Percentiles rank a stretch among this genome's conserved stretches.
These are phyloP conservation scores for Clonostachys chloroleuca DNA, from an alignment of 2,329 filamentous ascomycete genomes.

Conservation along the genomic window DNA sequence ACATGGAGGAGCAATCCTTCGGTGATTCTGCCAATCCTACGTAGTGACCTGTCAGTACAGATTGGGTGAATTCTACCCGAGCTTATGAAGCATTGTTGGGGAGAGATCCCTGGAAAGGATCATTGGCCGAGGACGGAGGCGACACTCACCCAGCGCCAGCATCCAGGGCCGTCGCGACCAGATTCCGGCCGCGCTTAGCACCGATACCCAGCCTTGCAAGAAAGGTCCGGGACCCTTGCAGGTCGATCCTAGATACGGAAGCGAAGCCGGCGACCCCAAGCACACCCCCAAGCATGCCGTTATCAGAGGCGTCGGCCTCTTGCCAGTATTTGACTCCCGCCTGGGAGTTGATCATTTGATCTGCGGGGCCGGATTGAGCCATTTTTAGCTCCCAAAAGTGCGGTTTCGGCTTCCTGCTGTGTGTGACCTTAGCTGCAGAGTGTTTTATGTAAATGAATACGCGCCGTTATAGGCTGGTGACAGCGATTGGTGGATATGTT, in stretches of 20 bases:
- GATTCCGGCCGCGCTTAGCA: slow-evolving; percentile 21
- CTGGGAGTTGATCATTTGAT: slow-evolving; percentile 23
- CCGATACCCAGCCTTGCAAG: slow-evolving; percentile 57
- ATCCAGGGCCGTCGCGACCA: slow-evolving; percentile 22
- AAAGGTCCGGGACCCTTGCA: slow-evolving; percentile 67
- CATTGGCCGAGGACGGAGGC: neutral
- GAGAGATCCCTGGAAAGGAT: neutral
- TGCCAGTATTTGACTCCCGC: slow-evolving; percentile 43
- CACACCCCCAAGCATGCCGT: slow-evolving; percentile 78
- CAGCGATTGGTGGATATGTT: too few species aligned
- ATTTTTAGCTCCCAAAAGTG: too few species aligned
- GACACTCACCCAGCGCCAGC: slow-evolving; percentile 30
- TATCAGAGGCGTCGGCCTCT: slow-evolving; percentile 34
- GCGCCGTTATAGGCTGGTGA: too few species aligned
- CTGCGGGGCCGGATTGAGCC: slow-evolving; percentile 9
- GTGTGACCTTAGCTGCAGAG: too few species aligned
- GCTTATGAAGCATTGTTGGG: neutral
- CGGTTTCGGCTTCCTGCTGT: too few species aligned
- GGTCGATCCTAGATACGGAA: slow-evolving; percentile 55
- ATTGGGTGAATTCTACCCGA: too few species aligned
- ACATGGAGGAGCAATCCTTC: slow-evolving; percentile 69
- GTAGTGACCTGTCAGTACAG: neutral
- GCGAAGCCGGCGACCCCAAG: slow-evolving; percentile 15
- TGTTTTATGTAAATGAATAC: too few species aligned
- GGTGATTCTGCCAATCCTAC: slow-evolving; percentile 78